phyloP scores from a whole-genome alignment of 169 alveolate genomes.

The Ichthyophthirius multifiliis region DNA sequence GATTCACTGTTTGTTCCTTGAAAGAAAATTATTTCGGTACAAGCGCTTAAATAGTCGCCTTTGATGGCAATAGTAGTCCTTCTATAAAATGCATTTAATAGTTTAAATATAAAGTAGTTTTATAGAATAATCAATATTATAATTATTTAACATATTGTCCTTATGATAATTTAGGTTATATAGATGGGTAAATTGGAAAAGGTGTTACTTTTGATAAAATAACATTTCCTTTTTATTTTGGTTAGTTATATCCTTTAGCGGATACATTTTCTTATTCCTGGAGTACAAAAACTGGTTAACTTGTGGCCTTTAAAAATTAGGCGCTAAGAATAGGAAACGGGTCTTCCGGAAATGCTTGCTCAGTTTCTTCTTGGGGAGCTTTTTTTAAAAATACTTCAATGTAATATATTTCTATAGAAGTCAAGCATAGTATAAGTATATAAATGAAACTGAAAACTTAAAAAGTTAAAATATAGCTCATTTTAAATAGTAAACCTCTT shows the following conservation, averaged over 20 bases:
- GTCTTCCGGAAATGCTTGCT: background rate
- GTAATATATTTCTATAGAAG: too few relatives aligned
- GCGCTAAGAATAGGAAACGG: background rate
- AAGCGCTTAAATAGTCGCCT: too few relatives aligned
- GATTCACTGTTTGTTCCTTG: background rate
- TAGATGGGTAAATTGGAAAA: background rate
- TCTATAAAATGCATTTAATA: background rate
- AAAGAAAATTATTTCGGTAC: background rate
- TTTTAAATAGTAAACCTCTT: too few relatives aligned
- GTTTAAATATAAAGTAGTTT: background rate
- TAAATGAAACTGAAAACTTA: too few relatives aligned
- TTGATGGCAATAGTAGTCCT: too few relatives aligned
- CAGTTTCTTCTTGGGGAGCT: background rate
- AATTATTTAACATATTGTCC: constrained; percentile 2
- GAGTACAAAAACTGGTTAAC: background rate
- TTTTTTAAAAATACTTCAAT: too few relatives aligned
- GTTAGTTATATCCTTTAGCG: background rate
- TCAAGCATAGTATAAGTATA: too few relatives aligned
- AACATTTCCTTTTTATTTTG: background rate
- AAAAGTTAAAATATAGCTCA: too few relatives aligned
- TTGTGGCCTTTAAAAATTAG: background rate
- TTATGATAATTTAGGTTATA: background rate
- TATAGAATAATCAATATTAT: background rate
- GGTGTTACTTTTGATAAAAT: background rate
- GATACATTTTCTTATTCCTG: background rate